Base-by-base conservation (phyloP, 208 protist species). In the Herpetomonas samuelpessoai region DNA sequence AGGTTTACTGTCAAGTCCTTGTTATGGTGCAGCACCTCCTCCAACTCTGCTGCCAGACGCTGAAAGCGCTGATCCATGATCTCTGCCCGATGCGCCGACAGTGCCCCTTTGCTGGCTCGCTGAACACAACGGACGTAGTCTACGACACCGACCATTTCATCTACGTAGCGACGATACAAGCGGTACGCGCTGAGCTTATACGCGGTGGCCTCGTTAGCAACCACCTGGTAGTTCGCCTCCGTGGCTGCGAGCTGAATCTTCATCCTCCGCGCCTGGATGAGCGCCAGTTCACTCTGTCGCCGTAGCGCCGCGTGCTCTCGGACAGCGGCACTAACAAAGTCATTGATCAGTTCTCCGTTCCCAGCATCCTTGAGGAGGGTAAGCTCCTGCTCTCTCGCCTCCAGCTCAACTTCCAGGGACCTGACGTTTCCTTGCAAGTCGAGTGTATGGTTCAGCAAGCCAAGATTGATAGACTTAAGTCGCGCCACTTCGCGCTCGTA, bases 171-270 rank as follows among this genome's bases (percentile, higher is more conserved):
- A 26, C 84, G 81, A 58, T 92, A 96, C 28, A 96, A 71, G 6
- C 86, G 83, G 55, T 92, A 91, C 1, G 89, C 89, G 38, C 76
- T 83, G 6, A 86, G 77, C 55, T 90, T 93, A 76, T 96, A 93
- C 44, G 71, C 52, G 2, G 62, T 91, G 16, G 86, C 89, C 73
- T 96, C 89, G 70, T 96, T 96, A 27, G 79, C 61, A 41, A 89
- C 84, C 6, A 96, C 83, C 39, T 86, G 82, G 50, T 85, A 80
- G 76, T 96, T 96, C 10, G 89, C 86, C 67, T 96, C 89, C 1
- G 82, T 84, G 6, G 86, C 89, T 14, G 74, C 77, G 18, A 96
- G 78, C 54, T 92, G 86, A 55, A 96, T 76, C 44, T 71, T 70
- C 31, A 81, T 51, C 7, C 76, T 73, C 71, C 88, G 87, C 7